Conservation (phyloP, 805 yeast genomes). For the Jamesozyma piceae region DNA sequence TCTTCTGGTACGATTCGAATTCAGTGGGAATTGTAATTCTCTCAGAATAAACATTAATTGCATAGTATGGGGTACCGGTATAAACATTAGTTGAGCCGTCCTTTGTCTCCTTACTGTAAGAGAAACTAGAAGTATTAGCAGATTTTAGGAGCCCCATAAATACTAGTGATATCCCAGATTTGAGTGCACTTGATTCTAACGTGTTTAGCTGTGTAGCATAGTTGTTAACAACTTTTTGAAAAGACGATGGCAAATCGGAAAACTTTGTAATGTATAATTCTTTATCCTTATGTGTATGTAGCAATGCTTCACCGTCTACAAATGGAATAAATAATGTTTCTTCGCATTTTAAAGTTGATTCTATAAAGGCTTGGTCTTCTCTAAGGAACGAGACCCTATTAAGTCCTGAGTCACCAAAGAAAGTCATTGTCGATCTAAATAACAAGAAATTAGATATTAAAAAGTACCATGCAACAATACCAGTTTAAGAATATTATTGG, state of each 20-base stretch:
- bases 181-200: conserved; percentile 8
- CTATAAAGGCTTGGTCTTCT: conserved; percentile 40
- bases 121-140: not conserved
- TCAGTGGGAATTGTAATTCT: not conserved
- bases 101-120: conserved; percentile 8
- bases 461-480: too few relatives aligned
- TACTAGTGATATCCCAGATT: conserved; percentile 15
- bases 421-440: too few relatives aligned
- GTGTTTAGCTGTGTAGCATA: conserved; percentile 6
- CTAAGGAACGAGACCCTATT: conserved; percentile 52
- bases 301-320: conserved; percentile 27
- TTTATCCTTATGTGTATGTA: not conserved
- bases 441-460: too few relatives aligned
- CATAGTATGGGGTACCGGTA: conserved; percentile 56
- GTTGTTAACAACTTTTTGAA: conserved; percentile 2
- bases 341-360: conserved; percentile 36
- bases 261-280: not conserved
- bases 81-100: conserved; percentile 36
- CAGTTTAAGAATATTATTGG: too few relatives aligned
- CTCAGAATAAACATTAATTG: conserved; percentile 40
- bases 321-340: conserved; percentile 34
- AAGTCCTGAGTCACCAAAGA: conserved; percentile 41
- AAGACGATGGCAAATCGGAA: not conserved
- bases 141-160: conserved; percentile 17
- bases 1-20: not conserved